Evolutionary conservation across 805 yeast genomes (phyloP).

Genomic region (Yamadazyma endophytica): DNA sequence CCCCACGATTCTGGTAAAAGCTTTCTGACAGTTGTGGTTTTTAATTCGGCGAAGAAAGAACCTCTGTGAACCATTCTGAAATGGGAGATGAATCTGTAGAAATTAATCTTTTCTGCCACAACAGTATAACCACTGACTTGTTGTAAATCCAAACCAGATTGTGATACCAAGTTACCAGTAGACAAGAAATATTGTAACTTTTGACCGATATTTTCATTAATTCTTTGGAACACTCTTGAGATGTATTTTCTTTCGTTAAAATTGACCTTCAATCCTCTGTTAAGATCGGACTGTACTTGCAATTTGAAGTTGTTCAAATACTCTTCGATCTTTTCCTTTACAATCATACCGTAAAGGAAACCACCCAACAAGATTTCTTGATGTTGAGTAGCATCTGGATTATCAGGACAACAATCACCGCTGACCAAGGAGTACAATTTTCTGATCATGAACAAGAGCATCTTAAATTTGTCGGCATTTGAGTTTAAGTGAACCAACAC

Average conservation of each 20-base stretch:
- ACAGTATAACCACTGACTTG: conserved; percentile 98
- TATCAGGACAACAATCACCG: conserved; percentile 94
- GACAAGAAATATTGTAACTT: conserved; percentile 91
- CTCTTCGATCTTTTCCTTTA: conserved; percentile 95
- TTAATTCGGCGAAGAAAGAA: conserved; percentile 96
- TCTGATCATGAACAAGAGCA: conserved; percentile 91
- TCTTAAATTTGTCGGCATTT: conserved; percentile 75
- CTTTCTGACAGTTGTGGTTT: conserved; percentile 95
- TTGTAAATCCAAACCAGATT: conserved; percentile 95
- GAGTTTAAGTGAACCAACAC: conserved; percentile 83
- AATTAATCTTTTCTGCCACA: conserved; percentile 97
- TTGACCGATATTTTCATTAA: conserved; percentile 91
- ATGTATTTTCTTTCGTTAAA: conserved; percentile 83
- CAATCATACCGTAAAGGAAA: conserved; percentile 91
- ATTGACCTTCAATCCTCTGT: conserved; percentile 75
- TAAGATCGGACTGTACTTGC: conserved; percentile 76
- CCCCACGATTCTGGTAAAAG: conserved; percentile 98
- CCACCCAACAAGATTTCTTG: conserved; percentile 96
- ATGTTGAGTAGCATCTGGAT: conserved; percentile 99
- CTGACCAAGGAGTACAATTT: conserved; percentile 92
- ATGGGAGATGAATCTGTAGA: conserved; percentile 95
- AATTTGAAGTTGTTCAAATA: conserved; percentile 68
- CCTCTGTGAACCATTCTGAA: conserved; percentile 99
- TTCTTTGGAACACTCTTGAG: conserved; percentile 68
- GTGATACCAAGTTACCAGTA: conserved; percentile 95